phyloP scores from a whole-genome alignment of 2,329 filamentous ascomycete genomes.

The Didymellaceae sp. region DNA sequence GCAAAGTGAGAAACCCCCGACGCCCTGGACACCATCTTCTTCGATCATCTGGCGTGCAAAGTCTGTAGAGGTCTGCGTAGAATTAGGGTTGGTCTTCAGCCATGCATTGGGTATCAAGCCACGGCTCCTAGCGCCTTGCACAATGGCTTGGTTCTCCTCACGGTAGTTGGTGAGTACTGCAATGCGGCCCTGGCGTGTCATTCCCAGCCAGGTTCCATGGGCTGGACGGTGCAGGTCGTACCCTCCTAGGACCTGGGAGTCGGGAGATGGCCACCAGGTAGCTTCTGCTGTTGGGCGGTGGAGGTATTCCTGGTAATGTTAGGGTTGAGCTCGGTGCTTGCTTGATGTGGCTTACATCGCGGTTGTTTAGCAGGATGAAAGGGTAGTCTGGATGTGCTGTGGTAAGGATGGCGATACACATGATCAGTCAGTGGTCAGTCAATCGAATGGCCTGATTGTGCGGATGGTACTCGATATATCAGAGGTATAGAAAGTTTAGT shows the following conservation, averaged over 20 bases:
- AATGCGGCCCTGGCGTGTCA: slow-evolving; percentile 66
- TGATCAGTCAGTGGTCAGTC: slow-evolving; percentile 5
- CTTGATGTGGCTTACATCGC: slow-evolving; percentile 50
- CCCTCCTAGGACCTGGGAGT: slow-evolving; percentile 64
- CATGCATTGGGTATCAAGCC: slow-evolving; percentile 68
- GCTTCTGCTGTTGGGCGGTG: slow-evolving; percentile 65
- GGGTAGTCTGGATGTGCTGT: slow-evolving; percentile 58
- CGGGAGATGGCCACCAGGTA: slow-evolving; percentile 65
- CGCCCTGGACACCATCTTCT: slow-evolving; percentile 61
- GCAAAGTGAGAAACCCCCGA: slow-evolving; percentile 68
- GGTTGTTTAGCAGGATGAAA: slow-evolving; percentile 59
- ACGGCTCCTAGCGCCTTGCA: slow-evolving; percentile 58
- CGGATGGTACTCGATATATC: not conserved
- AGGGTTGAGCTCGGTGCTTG: slow-evolving; percentile 3
- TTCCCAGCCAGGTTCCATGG: slow-evolving; percentile 69
- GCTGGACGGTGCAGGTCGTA: slow-evolving; percentile 66
- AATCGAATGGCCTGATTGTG: not conserved
- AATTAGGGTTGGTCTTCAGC: slow-evolving; percentile 52
- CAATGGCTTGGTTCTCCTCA: slow-evolving; percentile 55
- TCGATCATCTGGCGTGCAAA: slow-evolving; percentile 63
- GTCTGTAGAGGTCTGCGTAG: slow-evolving; percentile 52
- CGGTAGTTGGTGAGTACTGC: slow-evolving; percentile 71
- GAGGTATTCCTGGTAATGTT: slow-evolving; percentile 62
- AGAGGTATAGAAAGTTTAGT: not conserved
- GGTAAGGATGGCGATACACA: slow-evolving; percentile 59